Percentiles rank a stretch among this genome's conserved stretches.
phyloP scores from a whole-genome alignment of 139 green algal species.

The Chlorokybus atmophyticus region DNA sequence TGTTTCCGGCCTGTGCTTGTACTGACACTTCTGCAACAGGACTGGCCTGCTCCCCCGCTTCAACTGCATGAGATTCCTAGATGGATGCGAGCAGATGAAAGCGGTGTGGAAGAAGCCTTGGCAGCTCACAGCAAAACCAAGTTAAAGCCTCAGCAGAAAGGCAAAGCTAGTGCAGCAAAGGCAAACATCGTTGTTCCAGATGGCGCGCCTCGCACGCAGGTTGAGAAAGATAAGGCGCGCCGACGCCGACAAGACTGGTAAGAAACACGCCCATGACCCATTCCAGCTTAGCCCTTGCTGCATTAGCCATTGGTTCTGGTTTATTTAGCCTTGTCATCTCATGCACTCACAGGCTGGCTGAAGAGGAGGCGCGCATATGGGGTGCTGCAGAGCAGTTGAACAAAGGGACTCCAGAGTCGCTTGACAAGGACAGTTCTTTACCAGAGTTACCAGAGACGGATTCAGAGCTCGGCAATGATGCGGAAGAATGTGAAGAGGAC shows the following conservation, averaged over 20 bases:
- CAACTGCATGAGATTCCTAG: slow-evolving; percentile 8
- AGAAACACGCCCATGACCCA: background rate
- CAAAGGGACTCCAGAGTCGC: background rate
- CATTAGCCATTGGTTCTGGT: too few species aligned
- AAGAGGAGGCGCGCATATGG: background rate
- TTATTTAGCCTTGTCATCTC: too few species aligned
- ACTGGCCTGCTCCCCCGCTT: slow-evolving; percentile 11
- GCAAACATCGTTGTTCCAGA: background rate
- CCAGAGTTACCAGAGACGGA: background rate
- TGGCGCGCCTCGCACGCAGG: background rate
- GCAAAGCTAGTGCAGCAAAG: background rate
- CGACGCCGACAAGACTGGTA: background rate
- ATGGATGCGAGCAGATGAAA: slow-evolving; percentile 3
- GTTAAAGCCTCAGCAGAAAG: background rate
- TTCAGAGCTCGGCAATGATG: slow-evolving; percentile 2
- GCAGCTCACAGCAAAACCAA: background rate
- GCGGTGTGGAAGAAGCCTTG: background rate
- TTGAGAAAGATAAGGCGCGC: background rate
- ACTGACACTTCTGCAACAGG: background rate
- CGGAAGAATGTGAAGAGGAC: background rate
- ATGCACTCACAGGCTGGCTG: too few species aligned
- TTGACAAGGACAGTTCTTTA: background rate
- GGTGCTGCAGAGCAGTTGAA: background rate
- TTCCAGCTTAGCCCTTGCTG: too few species aligned
- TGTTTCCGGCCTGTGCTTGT: background rate